Evolutionary conservation across 2,329 filamentous ascomycete species (phyloP), one percentile per base, ranked within the genome.

Genomic region (Malbranchea cinnamomea): DNA sequence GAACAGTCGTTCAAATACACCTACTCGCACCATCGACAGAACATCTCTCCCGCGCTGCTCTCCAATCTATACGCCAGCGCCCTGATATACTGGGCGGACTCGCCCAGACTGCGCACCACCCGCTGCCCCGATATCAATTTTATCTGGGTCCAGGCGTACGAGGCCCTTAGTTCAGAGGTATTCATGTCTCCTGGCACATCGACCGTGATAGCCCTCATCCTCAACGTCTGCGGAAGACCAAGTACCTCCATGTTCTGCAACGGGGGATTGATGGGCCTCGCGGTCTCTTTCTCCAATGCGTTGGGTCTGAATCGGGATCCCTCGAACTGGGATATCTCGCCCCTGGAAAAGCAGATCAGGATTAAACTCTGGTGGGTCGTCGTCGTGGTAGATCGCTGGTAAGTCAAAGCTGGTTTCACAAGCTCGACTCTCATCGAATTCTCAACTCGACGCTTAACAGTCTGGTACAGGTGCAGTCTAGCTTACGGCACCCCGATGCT

Each of bases 341-440:
- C 52, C 3, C 42, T 54, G 0, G 67, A 71, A 37, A 71, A 71
- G 41, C 46, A 53, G 7, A 38, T 68, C 4, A 47, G 68, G 14
- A 63, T 68, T 39, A 56, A 60, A 30, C 60, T 70, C 2, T 72
- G 68, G 68, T 71, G 68, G 67, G 54, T 58, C 6, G 44, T 72
- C 1, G 39, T 68, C 9, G 52, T 72, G 6, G 60, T 69, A 28
- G 68, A 73, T 41, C 55, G 60, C 30, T 72, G 68, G 67, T 67
- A 48, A 30, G 49, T 41, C 10, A n/a, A 4, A 8, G 15, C 10
- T n/a, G 6, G 11, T 19, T 10, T 13, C 6, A 6, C 14, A 12
- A 9, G 15, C 15, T 11, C 9, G 11, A 18, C 5, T 12, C 13
- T 23, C 6, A n/a, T n/a, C n/a, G n/a, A n/a, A n/a, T n/a, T n/a